phyloP scores from a whole-genome alignment of 768 basidiomycete genomes.

The Trametes villosa region DNA sequence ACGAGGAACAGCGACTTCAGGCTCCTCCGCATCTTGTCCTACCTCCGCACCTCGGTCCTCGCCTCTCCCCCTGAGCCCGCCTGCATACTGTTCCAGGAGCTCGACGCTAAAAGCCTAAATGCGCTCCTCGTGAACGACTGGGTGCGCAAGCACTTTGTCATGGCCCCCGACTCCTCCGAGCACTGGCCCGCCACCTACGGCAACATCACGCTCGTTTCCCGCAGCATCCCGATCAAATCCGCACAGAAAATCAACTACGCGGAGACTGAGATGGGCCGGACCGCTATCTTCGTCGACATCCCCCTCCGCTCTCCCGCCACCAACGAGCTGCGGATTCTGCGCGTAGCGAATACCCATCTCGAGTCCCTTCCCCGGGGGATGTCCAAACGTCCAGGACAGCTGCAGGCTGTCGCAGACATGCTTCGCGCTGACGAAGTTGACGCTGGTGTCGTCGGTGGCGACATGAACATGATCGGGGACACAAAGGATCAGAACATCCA shows the following conservation, averaged over 20 bases:
- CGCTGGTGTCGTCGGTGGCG: slow-evolving; percentile 69
- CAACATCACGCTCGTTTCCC: slow-evolving; percentile 71
- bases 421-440: slow-evolving; percentile 50
- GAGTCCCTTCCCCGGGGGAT: slow-evolving; percentile 61
- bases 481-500: slow-evolving; percentile 48
- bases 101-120: slow-evolving; percentile 48
- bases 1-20: slow-evolving; percentile 45
- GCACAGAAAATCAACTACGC: slow-evolving; percentile 58
- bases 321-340: slow-evolving; percentile 46
- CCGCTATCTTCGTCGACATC: slow-evolving; percentile 62
- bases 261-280: slow-evolving; percentile 53
- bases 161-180: slow-evolving; percentile 56
- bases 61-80: slow-evolving; percentile 55
- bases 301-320: slow-evolving; percentile 43
- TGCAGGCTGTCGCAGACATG: slow-evolving; percentile 54
- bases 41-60: slow-evolving; percentile 60
- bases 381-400: slow-evolving; percentile 47
- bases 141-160: slow-evolving; percentile 62
- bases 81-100: slow-evolving; percentile 73
- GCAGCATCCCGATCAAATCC: slow-evolving; percentile 52
- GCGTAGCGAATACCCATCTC: slow-evolving; percentile 75
- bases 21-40: slow-evolving; percentile 50
- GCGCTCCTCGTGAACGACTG: slow-evolving; percentile 60
- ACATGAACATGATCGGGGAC: slow-evolving; percentile 68
- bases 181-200: slow-evolving; percentile 70